phyloP scores from a whole-genome alignment of 305 asterid species.

The Fraxinus paxiana region DNA sequence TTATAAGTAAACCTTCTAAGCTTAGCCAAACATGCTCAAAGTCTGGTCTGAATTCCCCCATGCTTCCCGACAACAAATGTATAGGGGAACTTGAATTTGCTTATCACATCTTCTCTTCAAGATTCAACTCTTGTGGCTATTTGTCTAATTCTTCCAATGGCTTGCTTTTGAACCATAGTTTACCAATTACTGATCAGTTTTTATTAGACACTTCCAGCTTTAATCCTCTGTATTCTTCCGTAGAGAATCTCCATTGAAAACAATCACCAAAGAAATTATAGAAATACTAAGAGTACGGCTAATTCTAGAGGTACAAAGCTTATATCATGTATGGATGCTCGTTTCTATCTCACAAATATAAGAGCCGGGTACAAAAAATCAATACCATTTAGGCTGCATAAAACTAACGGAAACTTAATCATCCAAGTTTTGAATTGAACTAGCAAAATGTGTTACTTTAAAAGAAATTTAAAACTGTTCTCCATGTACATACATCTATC shows the following conservation, averaged over 20 bases:
- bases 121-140: background rate
- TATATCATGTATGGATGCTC: background rate
- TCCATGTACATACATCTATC: background rate
- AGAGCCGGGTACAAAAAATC: background rate
- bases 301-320: background rate
- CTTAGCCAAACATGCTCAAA: background rate
- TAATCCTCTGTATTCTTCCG: background rate
- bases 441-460: background rate
- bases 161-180: background rate
- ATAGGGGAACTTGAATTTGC: background rate
- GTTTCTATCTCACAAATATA: background rate
- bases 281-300: background rate
- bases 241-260: background rate
- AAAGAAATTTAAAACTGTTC: background rate
- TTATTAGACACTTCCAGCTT: background rate
- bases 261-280: background rate
- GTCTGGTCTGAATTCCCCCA: background rate
- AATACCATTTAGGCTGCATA: background rate
- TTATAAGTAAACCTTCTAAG: background rate
- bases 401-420: background rate
- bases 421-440: background rate
- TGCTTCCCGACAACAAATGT: background rate
- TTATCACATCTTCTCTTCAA: background rate
- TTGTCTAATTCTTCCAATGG: background rate
- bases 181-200: background rate